Evolutionary conservation across 257 asterid genomes (phyloP), one percentile per base, ranked within the genome.

Genomic region (Catharanthus roseus): DNA sequence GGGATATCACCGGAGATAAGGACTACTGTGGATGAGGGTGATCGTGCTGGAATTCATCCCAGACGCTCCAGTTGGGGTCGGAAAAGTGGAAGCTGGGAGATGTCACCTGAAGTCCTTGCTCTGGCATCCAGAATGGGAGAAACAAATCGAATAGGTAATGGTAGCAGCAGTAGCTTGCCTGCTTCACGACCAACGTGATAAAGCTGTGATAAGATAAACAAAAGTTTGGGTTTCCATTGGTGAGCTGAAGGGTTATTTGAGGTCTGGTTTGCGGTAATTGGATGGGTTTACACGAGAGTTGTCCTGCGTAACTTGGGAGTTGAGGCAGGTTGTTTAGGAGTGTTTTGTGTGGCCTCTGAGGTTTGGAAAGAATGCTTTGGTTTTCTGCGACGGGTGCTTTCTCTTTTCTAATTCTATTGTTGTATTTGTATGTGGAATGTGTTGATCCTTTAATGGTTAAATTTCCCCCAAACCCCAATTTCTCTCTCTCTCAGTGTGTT

Each of bases 81-180:
- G 81, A 88, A 86, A 76, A 89, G 97, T 38, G 99, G 97, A 73
- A 95, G 87, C 80, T 95, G 97, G 99, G 99, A 93, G 68, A 93
- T 89, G 96, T 89, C 99, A 6, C 99, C 99, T 11, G 99, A 93
- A 82, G 96, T 93, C 49, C 89, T 91, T 28, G 96, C 99, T 54
- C 71, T 91, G 86, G 88, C 99, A 13, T 86, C 97, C 10, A 83
- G 97, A 82, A 84, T 83, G 86, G 96, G 88, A 51, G 99, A 91
- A 70, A 62, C 88, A 0, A 90, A 86, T 54, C 85, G 83, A 67
- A 77, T 61, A 31, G 79, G 88, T 61, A 80, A 21, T 51, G 72
- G 92, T 71, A 82, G 90, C 79, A 73, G 77, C 42, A 74, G 80
- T 53, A 65, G 71, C 60, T 73, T 70, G 56, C 55, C 34, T 7